Conservation (phyloP, 441 rosid genomes). For the Gossypium trilobum region DNA sequence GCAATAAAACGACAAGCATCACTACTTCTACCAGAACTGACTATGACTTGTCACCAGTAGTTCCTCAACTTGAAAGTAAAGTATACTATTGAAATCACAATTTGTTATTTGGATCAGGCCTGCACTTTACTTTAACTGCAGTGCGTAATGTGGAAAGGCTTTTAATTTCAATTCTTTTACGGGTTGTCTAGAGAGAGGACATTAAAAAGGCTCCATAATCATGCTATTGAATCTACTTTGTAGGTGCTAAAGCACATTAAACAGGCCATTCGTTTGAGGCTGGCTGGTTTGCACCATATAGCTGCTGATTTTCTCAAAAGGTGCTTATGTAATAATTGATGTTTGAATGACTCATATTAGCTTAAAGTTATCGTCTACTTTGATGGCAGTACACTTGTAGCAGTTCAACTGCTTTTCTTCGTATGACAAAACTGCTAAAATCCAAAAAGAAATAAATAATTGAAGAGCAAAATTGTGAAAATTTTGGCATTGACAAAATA, state of each 20-base stretch:
- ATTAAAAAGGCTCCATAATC: neutral
- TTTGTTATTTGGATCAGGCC: neutral
- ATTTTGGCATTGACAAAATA: neutral
- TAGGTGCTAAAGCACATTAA: neutral
- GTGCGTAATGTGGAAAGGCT: neutral
- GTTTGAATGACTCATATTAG: neutral
- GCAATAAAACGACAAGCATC: neutral
- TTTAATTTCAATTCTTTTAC: neutral
- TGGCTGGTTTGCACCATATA: neutral
- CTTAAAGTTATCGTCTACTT: neutral
- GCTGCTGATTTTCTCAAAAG: neutral
- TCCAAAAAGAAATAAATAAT: neutral
- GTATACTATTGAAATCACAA: neutral
- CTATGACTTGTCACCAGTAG: slow-evolving; percentile 1
- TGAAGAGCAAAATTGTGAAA: neutral
- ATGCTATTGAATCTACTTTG: neutral
- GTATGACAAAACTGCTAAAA: neutral
- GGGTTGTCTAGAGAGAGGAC: neutral
- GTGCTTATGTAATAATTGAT: neutral
- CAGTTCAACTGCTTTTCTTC: neutral
- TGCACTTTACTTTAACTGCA: neutral
- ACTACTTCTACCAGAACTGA: slow-evolving; percentile 6
- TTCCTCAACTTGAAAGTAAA: slow-evolving; percentile 10
- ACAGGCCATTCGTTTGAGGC: neutral
- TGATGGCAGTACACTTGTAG: neutral